phyloP scores from a whole-genome alignment of 345 rosid species.

The Atalantia buxifolia region DNA sequence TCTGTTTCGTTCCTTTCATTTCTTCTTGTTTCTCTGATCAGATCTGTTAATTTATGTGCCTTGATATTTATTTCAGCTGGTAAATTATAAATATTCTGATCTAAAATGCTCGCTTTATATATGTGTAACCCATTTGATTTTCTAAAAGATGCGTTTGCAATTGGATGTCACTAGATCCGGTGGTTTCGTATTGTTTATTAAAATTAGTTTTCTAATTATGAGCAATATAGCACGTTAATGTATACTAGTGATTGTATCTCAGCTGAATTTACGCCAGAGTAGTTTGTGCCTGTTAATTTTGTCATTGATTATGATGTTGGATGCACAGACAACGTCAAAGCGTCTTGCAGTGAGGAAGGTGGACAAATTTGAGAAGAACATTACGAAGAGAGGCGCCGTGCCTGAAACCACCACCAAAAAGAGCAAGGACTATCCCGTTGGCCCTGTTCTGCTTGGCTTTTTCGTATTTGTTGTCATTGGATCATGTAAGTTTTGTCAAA shows the following conservation, averaged over 20 bases:
- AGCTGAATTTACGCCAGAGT: background rate
- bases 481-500: slow-evolving; percentile 53
- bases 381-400: slow-evolving; percentile 79
- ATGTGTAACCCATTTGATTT: background rate
- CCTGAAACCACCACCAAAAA: slow-evolving; percentile 80
- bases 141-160: background rate
- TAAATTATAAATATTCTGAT: background rate
- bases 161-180: background rate
- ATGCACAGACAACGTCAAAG: slow-evolving; percentile 81
- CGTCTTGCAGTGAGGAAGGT: slow-evolving; percentile 82
- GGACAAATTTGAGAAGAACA: slow-evolving; percentile 81
- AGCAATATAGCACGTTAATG: background rate
- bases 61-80: background rate
- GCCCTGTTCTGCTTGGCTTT: slow-evolving; percentile 92
- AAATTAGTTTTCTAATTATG: background rate
- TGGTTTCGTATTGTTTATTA: background rate
- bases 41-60: background rate
- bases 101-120: background rate
- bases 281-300: background rate
- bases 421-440: slow-evolving; percentile 88
- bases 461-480: slow-evolving; percentile 92
- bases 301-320: background rate
- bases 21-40: background rate
- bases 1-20: background rate
- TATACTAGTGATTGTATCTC: background rate